Evolutionary conservation across 2,329 filamentous ascomycete genomes (phyloP), one percentile per base, ranked within the genome.

Genomic region (Aspergillus vadensis): DNA sequence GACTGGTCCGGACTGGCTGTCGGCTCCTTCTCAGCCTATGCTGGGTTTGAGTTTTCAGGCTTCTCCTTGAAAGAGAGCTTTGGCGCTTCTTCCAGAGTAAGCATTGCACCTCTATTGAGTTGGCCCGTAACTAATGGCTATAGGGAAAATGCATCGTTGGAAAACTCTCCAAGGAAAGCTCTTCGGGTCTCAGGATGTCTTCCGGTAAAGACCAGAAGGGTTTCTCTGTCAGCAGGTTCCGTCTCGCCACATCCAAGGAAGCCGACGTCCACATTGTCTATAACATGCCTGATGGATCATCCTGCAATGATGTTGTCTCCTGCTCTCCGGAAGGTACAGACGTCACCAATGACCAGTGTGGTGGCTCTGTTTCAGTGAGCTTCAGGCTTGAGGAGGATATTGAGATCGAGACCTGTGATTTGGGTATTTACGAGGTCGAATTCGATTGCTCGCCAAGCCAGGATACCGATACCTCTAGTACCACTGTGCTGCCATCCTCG

Each of bases 311-410:
- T 70, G 87, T 86, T 64, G 81, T 85, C 66, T 73, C 82, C 55
- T 96, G 91, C 85, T 85, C 82, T 65, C 80, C 83, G 58, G 80
- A 83, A 15, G 91, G 91, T 70, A 88, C 86, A 60, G 85, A 84
- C 50, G 83, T 97, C 70, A 80, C 86, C 79, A 97, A 97, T 85
- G 86, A 82, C 63, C 92, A 97, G 83, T 98, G 94, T 76, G 94
- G 92, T 85, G 93, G 93, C 77, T 93, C 94, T 66, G 91, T 85
- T 74, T 88, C 86, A 60, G 92, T 97, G 63, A 87, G 85, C 57
- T 88, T 97, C 74, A 80, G 82, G 65, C 77, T 85, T 60, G 86
- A 88, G 72, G 79, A 85, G 64, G 76, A 83, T 56, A 77, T 74
- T 64, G 82, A 83, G 71, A 74, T 80, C 61, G 82, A 86, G 74